These are phyloP conservation scores for Penicillium ucsense DNA, from an alignment of 495 filamentous ascomycete species.

Conservation along the genomic window DNA sequence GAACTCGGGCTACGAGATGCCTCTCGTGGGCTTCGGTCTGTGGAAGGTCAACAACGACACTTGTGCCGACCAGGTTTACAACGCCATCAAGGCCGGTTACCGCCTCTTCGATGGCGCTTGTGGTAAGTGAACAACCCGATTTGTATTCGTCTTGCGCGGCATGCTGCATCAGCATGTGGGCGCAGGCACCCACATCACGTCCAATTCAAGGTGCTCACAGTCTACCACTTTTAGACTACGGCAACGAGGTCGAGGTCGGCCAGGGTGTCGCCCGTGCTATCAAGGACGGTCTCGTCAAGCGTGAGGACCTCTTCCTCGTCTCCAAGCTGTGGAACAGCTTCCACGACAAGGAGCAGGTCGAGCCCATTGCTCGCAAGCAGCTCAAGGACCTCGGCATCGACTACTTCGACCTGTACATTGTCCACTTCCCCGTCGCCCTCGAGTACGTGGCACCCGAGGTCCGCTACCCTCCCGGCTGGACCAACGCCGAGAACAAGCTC, in stretches of 20 bases:
- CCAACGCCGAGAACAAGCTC: conserved; percentile 49
- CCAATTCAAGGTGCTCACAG: not conserved
- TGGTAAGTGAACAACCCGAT: conserved; percentile 41
- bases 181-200: not conserved
- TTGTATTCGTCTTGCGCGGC: too few relatives aligned
- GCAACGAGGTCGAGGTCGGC: conserved; percentile 77
- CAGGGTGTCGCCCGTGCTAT: conserved; percentile 82
- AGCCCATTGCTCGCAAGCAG: conserved; percentile 63
- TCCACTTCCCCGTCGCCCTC: conserved; percentile 75
- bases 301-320: conserved; percentile 82
- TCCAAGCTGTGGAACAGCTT: conserved; percentile 92
- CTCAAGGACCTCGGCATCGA: conserved; percentile 72
- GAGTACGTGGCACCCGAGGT: conserved; percentile 69
- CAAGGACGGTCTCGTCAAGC: conserved; percentile 74
- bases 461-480: conserved; percentile 76
- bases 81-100: conserved; percentile 84
- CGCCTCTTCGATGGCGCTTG: conserved; percentile 79
- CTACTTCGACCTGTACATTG: conserved; percentile 77
- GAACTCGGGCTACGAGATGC: conserved; percentile 74
- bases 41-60: conserved; percentile 82
- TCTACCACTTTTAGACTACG: conserved; percentile 53
- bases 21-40: conserved; percentile 69
- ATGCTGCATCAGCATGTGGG: too few relatives aligned
- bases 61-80: conserved; percentile 72
- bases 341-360: conserved; percentile 64